These are phyloP conservation scores for Emergomyces pasteurianus DNA, from an alignment of 2,329 filamentous ascomycete species.

Conservation along the genomic window DNA sequence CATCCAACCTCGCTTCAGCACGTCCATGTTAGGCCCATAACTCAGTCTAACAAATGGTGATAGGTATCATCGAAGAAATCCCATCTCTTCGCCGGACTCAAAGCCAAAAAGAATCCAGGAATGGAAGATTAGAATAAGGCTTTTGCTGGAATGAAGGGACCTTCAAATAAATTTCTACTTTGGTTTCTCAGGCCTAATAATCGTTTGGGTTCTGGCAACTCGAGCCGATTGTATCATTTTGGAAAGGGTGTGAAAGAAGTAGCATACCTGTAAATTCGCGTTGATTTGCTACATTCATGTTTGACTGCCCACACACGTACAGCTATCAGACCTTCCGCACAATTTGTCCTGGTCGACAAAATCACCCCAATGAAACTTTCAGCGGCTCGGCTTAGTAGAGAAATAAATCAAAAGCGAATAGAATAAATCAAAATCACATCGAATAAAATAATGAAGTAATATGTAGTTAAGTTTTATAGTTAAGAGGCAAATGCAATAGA, in stretches of 20 bases:
- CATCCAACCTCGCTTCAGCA: constrained; percentile 65
- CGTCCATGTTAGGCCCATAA: constrained; percentile 73
- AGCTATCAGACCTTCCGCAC: background rate
- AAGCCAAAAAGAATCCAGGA: constrained; percentile 93
- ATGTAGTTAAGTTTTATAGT: background rate
- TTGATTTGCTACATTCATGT: too few relatives aligned
- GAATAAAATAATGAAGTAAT: background rate
- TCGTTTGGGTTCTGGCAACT: background rate
- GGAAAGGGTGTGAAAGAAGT: background rate
- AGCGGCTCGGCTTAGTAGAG: background rate
- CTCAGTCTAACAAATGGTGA: constrained; percentile 78
- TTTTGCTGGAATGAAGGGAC: background rate
- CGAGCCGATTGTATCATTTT: background rate
- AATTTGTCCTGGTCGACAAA: background rate
- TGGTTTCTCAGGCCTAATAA: background rate
- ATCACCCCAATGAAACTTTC: background rate
- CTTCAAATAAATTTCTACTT: background rate
- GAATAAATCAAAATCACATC: background rate
- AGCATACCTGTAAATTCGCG: too few relatives aligned
- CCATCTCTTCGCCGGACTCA: constrained; percentile 79
- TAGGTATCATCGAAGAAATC: constrained; percentile 92
- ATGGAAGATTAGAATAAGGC: too few relatives aligned
- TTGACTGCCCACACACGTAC: background rate
- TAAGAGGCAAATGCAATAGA: background rate
- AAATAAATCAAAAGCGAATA: background rate